Conservation (phyloP, 2,329 filamentous ascomycete species). For the Pseudogymnoascus pannorum region DNA sequence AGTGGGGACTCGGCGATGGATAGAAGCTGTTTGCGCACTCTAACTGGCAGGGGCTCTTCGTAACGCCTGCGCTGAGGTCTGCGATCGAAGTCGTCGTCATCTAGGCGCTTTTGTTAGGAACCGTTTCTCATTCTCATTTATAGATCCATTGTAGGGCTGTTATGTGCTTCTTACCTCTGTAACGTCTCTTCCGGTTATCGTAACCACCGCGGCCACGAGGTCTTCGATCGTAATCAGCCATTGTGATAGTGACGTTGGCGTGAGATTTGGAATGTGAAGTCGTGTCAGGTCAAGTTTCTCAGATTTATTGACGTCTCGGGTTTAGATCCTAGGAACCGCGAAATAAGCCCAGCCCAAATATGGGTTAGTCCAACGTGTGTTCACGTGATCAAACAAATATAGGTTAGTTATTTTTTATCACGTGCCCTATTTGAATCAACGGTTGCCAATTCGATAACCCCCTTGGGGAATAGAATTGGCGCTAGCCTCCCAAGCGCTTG, state of each 20-base stretch:
- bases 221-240: conserved; percentile 45
- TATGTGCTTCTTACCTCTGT: conserved; percentile 55
- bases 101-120: conserved; percentile 35
- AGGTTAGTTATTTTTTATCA: neutral
- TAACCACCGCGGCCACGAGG: conserved; percentile 31
- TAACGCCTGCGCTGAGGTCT: conserved; percentile 66
- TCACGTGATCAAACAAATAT: too few relatives aligned
- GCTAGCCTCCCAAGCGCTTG: conserved; percentile 6
- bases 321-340: conserved; percentile 8
- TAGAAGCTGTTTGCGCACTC: conserved; percentile 70
- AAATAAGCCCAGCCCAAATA: conserved; percentile 5
- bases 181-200: conserved; percentile 68
- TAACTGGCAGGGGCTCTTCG: conserved; percentile 63
- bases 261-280: conserved; percentile 6
- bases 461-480: neutral
- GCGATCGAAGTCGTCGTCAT: conserved; percentile 72
- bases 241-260: conserved; percentile 22
- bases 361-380: too few relatives aligned
- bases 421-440: neutral
- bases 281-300: conserved; percentile 5
- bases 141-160: neutral
- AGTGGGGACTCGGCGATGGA: conserved; percentile 75
- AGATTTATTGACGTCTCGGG: conserved; percentile 9
- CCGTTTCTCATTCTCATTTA: conserved; percentile 8
- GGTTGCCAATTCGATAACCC: conserved; percentile 3